These are phyloP conservation scores for Penicillium malachiteum DNA, from an alignment of 495 filamentous ascomycete genomes.

Conservation along the genomic window DNA sequence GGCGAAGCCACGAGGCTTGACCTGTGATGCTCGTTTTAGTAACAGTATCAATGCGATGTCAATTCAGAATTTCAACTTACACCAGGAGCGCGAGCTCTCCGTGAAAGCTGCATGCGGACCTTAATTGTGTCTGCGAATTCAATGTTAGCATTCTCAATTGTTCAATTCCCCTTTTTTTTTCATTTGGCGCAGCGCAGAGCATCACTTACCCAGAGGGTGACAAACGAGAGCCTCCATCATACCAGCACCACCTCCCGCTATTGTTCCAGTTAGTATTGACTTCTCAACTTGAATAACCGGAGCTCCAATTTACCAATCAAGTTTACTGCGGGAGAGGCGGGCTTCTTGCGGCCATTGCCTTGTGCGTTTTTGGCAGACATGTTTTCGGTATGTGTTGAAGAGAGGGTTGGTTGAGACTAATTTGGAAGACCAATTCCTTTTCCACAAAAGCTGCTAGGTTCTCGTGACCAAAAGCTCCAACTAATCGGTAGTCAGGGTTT, in stretches of 20 bases:
- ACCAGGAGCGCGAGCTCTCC: slow-evolving; percentile 77
- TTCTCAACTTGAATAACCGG: not conserved
- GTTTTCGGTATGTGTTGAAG: slow-evolving; percentile 5
- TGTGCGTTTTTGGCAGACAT: slow-evolving; percentile 66
- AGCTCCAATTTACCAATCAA: slow-evolving; percentile 68
- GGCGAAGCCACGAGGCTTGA: slow-evolving; percentile 82
- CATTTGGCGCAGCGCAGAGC: slow-evolving; percentile 12
- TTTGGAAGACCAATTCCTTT: not conserved
- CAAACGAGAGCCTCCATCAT: slow-evolving; percentile 99
- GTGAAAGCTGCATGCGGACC: slow-evolving; percentile 98
- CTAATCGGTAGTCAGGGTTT: slow-evolving; percentile 7
- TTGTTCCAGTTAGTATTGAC: slow-evolving; percentile 25
- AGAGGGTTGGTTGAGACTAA: not conserved
- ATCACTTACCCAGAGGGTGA: slow-evolving; percentile 82
- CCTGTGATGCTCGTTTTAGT: slow-evolving; percentile 39
- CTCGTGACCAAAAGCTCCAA: slow-evolving; percentile 6
- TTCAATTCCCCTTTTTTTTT: not conserved
- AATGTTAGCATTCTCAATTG: slow-evolving; percentile 19
- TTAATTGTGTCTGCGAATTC: slow-evolving; percentile 80
- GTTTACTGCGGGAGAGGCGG: slow-evolving; percentile 82
- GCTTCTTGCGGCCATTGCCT: slow-evolving; percentile 70
- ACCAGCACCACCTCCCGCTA: slow-evolving; percentile 95
- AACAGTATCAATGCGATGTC: slow-evolving; percentile 1
- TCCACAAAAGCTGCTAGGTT: not conserved
- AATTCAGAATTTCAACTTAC: slow-evolving; percentile 42